Percentiles rank a stretch among this genome's conserved stretches.
phyloP scores from a whole-genome alignment of 1,284 basidiomycete species.

The Sporisorium reilianum region DNA sequence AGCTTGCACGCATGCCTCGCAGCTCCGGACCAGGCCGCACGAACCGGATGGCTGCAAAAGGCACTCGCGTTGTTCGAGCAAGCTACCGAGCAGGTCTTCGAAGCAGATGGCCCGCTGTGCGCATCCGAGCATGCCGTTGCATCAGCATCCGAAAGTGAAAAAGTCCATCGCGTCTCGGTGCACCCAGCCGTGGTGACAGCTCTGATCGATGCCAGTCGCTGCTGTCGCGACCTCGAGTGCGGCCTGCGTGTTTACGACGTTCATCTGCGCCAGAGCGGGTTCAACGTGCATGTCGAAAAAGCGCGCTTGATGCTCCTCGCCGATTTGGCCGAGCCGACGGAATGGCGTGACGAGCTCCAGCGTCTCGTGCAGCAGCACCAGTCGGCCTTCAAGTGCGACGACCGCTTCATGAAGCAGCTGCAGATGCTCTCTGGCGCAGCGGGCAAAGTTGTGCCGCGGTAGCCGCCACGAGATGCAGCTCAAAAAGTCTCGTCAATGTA shows the following conservation, averaged over 20 bases:
- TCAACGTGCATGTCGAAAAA: constrained; percentile 18
- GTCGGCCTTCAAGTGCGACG: constrained; percentile 8
- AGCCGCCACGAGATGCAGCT: background rate
- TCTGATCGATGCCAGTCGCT: constrained; percentile 30
- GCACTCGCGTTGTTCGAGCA: constrained; percentile 15
- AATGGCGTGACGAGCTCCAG: constrained; percentile 18
- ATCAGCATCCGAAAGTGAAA: background rate
- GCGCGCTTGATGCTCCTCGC: constrained; percentile 24
- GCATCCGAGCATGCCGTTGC: background rate
- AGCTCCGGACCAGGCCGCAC: background rate
- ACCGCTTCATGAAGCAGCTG: constrained; percentile 20
- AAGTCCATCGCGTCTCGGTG: constrained; percentile 5
- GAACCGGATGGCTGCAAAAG: background rate
- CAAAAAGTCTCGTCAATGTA: background rate
- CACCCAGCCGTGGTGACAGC: constrained; percentile 20
- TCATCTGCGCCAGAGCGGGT: constrained; percentile 12
- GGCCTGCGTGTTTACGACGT: constrained; percentile 24
- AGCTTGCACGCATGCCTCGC: constrained; percentile 19
- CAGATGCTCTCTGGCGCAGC: constrained; percentile 5
- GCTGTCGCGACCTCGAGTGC: constrained; percentile 16
- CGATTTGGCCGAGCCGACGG: constrained; percentile 15
- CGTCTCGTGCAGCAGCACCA: constrained; percentile 6
- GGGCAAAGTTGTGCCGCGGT: constrained; percentile 1
- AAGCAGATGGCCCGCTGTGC: constrained; percentile 2
- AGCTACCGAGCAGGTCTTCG: constrained; percentile 7